Conservation (phyloP, 495 filamentous ascomycete species). For the Aspergillus biplanus region DNA sequence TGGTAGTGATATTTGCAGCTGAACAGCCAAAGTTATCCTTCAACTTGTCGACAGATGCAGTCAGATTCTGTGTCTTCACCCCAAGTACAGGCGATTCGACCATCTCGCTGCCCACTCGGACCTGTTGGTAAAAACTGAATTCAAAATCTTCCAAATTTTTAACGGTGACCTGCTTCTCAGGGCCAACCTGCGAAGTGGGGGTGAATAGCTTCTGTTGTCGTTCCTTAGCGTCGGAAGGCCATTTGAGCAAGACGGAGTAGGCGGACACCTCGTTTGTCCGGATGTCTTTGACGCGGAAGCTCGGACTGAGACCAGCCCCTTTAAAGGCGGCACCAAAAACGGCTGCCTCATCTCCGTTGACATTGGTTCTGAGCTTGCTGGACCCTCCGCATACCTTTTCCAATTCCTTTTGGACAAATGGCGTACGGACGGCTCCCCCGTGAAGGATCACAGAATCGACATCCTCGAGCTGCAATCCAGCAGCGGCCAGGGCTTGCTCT, state of each 20-base stretch:
- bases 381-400: constrained; percentile 72
- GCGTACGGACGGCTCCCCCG: constrained; percentile 87
- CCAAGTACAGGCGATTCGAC: constrained; percentile 54
- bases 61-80: constrained; percentile 80
- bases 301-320: constrained; percentile 86
- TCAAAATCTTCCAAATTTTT: constrained; percentile 82
- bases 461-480: constrained; percentile 72
- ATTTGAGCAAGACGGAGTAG: constrained; percentile 76
- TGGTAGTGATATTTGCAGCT: constrained; percentile 75
- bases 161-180: constrained; percentile 85
- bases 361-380: constrained; percentile 85
- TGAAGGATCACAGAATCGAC: constrained; percentile 92
- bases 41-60: constrained; percentile 74
- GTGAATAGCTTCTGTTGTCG: constrained; percentile 78
- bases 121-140: constrained; percentile 77
- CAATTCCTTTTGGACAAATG: constrained; percentile 89
- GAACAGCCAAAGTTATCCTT: constrained; percentile 76
- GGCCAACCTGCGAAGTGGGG: constrained; percentile 72
- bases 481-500: constrained; percentile 71
- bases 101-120: constrained; percentile 46
- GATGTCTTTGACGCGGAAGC: constrained; percentile 97
- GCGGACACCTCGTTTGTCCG: constrained; percentile 70
- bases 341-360: constrained; percentile 96
- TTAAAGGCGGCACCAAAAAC: constrained; percentile 97
- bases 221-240: constrained; percentile 62